Evolutionary conservation across 805 yeast species (phyloP), one percentile per base, ranked within the genome.

Genomic region (Martiniozyma abietophila): DNA sequence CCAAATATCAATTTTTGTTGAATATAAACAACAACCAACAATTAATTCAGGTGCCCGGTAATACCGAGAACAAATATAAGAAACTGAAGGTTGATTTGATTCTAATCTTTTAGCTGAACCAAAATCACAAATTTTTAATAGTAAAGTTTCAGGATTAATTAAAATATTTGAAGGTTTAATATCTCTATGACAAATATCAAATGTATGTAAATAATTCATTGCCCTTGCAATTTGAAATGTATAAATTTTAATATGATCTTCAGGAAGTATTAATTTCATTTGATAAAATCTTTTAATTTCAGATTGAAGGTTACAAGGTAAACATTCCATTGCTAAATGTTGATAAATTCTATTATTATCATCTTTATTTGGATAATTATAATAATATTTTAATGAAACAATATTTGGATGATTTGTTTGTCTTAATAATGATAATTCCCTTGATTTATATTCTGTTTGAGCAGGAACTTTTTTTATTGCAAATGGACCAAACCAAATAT

Each of bases 41-140:
- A 92, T 82, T 40, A 92, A 69, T 58, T 92, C 99, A 1, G 99
- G 99, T 1, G 97, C 94, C 47, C 96, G 72, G 59, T 88, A 88
- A 58, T 86, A 92, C 49, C 98, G 75, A 17, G 96, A 85, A 58
- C 96, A 94, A 39, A 92, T 92, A 54, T 92, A 92, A 33, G 95
- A 80, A 43, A 88, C 95, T 1, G 94, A 79, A n/a, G 92, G 83
- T 54, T 81, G 88, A 43, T 74, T 72, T 32, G 73, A 73, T 53
- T 80, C 89, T 43, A 82, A 64, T 53, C 76, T 75, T 55, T 82
- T 82, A 5, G 94, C 94, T 27, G 83, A 74, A 16, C 94, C 94
- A 57, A 82, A 82, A 58, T 82, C 94, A 57, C 94, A 82, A 33
- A 82, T 77, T 53, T 82, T 82, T 41, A 82, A 63, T 5, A 69